phyloP scores from a whole-genome alignment of 805 yeast species.

The Saccharomyces cerevisiae region DNA sequence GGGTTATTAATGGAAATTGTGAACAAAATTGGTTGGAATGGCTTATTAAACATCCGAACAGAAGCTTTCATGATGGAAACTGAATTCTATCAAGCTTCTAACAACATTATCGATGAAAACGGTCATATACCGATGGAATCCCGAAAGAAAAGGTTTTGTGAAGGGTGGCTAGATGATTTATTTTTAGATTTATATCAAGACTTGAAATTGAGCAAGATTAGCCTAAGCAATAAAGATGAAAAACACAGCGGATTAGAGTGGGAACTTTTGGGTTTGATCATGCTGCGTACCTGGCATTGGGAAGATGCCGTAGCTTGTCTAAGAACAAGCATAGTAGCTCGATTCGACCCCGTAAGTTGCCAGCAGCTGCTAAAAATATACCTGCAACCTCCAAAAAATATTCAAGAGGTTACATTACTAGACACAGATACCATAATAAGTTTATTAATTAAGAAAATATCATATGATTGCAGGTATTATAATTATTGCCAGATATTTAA shows the following conservation, averaged over 20 bases:
- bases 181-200: slow-evolving; percentile 32
- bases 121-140: slow-evolving; percentile 15
- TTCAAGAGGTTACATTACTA: slow-evolving; percentile 5
- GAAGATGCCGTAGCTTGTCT: slow-evolving; percentile 45
- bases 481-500: slow-evolving; percentile 42
- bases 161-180: slow-evolving; percentile 29
- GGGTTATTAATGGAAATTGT: slow-evolving; percentile 62
- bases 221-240: slow-evolving; percentile 25
- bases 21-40: slow-evolving; percentile 75
- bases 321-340: slow-evolving; percentile 44
- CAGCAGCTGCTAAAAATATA: slow-evolving; percentile 39
- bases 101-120: neutral
- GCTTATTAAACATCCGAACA: slow-evolving; percentile 55
- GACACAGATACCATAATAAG: slow-evolving; percentile 35
- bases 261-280: slow-evolving; percentile 59
- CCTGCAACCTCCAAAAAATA: slow-evolving; percentile 10
- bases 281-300: slow-evolving; percentile 40
- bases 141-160: slow-evolving; percentile 25
- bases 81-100: slow-evolving; percentile 35
- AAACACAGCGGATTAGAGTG: slow-evolving; percentile 63
- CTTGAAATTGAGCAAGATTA: slow-evolving; percentile 24
- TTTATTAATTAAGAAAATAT: slow-evolving; percentile 40
- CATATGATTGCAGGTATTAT: slow-evolving; percentile 63
- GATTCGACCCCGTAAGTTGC: slow-evolving; percentile 57
- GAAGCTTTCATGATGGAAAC: slow-evolving; percentile 74